Evolutionary conservation across 202 grass and related monocot genomes (phyloP), one percentile per base, ranked within the genome.

Genomic region (Dendrocalamus latiflorus): DNA sequence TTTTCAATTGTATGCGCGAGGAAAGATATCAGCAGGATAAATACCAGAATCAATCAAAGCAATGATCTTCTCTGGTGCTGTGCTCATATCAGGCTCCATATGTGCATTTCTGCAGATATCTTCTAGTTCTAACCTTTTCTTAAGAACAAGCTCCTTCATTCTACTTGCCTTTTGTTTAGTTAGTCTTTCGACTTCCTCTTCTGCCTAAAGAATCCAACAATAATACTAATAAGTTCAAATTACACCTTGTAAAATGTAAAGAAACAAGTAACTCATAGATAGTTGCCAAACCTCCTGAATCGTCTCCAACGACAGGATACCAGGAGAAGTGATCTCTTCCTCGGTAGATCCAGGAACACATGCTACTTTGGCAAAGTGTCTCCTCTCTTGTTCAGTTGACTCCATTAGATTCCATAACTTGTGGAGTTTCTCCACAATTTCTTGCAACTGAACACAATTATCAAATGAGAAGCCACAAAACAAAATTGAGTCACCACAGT

Each of bases 71-170:
- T 95, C 95, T 44, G 90, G 87, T 89, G 91, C 57, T 70, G 89
- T 93, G 86, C 81, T 98, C 20, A 79, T 87, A 86, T 98, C 91
- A 71, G 89, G 93, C 65, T 93, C 83, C 37, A 93, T 90, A 74
- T 98, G 87, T 51, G 95, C 87, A 70, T 33, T 74, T 89, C 55
- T 88, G 63, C 95, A 95, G 73, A 95, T 88, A 45, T 76, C 88
- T 88, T 98, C 95, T 53, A 98, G 87, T 70, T 95, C 95, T 42
- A 85, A 63, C 80, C 93, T 93, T 83, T 84, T 98, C 74, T 93
- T 95, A 11, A 93, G 83, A 78, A 93, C 92, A 88, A 98, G 91
- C 70, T 98, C 93, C 81, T 93, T 98, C 92, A 98, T 95, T 88
- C 89, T 89, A 65, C 82, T 89, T 64, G 82, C 76, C 82, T 98